These are phyloP conservation scores for Stromatinia cepivora DNA, from an alignment of 2,329 filamentous ascomycete genomes.

Conservation along the genomic window DNA sequence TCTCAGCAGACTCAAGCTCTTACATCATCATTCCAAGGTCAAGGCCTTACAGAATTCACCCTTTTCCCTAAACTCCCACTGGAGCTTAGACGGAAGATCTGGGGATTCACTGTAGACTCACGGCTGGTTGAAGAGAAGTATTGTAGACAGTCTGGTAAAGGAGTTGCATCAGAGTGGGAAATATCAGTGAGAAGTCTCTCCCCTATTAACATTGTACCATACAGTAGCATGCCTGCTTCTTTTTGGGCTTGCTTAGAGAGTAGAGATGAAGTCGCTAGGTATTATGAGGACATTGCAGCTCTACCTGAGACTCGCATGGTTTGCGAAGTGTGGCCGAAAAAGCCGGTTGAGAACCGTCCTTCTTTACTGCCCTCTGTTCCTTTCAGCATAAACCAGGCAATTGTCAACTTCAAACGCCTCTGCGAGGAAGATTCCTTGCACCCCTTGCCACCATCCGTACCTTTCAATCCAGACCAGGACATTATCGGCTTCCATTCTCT, in stretches of 20 bases:
- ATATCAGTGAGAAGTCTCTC: background rate
- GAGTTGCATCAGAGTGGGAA: accelerated
- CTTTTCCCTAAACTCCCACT: background rate
- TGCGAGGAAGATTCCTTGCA: accelerated
- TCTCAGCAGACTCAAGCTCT: background rate
- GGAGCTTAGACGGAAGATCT: background rate
- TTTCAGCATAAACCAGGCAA: background rate
- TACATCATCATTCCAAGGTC: background rate
- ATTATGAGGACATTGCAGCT: background rate
- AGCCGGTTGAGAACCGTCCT: background rate
- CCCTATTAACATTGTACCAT: background rate
- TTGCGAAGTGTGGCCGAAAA: background rate
- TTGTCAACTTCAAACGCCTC: background rate
- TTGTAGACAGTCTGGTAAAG: background rate
- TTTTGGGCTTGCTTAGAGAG: background rate
- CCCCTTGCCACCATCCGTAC: background rate
- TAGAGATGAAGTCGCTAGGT: background rate
- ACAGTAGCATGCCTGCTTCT: background rate
- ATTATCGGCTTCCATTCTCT: background rate
- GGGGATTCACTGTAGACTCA: background rate
- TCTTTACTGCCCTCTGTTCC: background rate
- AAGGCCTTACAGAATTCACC: background rate
- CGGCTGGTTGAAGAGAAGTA: background rate
- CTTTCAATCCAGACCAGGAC: conserved; percentile 4
- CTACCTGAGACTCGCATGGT: background rate